Conservation (phyloP, 2,329 filamentous ascomycete species). For the Colletotrichum aenigma region DNA sequence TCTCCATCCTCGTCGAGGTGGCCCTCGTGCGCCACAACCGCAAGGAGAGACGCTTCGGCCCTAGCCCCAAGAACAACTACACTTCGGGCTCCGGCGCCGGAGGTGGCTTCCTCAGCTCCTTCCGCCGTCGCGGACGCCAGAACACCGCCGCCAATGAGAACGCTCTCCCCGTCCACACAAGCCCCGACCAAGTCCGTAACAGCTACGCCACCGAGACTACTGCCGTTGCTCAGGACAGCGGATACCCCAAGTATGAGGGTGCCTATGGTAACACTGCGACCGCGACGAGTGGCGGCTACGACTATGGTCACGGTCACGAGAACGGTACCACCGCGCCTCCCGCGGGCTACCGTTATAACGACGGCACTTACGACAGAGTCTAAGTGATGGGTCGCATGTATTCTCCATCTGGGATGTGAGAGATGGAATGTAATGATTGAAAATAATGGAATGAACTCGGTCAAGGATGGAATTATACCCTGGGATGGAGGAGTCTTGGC, state of each 20-base stretch:
- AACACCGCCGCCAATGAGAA: constrained; percentile 32
- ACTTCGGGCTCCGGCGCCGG: constrained; percentile 54
- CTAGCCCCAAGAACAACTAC: constrained; percentile 55
- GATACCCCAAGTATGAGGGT: constrained; percentile 25
- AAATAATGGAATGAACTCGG: neutral
- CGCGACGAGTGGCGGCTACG: neutral
- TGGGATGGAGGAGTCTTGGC: neutral
- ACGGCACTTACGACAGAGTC: constrained; percentile 36
- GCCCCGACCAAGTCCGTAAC: constrained; percentile 45
- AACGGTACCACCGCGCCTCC: constrained; percentile 16
- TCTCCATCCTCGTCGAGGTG: constrained; percentile 73
- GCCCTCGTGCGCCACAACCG: constrained; percentile 73
- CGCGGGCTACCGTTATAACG: constrained; percentile 37
- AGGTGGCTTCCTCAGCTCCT: constrained; percentile 35
- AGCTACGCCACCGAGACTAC: constrained; percentile 46
- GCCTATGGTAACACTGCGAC: neutral
- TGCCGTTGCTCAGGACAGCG: constrained; percentile 27
- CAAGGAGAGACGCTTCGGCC: constrained; percentile 75
- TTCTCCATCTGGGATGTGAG: neutral
- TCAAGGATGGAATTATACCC: constrained; percentile 12
- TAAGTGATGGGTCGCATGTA: constrained; percentile 23
- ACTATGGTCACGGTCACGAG: constrained; percentile 6
- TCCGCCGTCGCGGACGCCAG: constrained; percentile 36
- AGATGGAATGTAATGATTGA: neutral
- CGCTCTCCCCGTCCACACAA: constrained; percentile 42